A percentile compares a stretch with the other conserved stretches of the same genome.
Conservation (phyloP, 2,329 filamentous ascomycete genomes). For the Calonectria pseudoreteaudii region DNA sequence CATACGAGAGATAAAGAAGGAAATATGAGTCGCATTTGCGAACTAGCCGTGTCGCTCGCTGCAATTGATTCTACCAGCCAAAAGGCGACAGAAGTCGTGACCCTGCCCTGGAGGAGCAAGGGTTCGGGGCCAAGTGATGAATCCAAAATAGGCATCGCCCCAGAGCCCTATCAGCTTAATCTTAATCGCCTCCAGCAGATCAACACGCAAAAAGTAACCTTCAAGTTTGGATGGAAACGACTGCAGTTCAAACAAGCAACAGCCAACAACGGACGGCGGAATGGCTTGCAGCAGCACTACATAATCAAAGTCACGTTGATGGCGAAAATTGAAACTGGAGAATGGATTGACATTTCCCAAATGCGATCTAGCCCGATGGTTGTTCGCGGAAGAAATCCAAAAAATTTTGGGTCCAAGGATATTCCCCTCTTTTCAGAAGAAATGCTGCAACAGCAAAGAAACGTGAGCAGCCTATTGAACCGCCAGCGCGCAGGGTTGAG, state of each 20-base stretch:
- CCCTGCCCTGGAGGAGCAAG: constrained; percentile 85
- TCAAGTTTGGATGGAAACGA: constrained; percentile 92
- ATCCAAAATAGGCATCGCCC: constrained; percentile 65
- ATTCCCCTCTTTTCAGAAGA: constrained; percentile 67
- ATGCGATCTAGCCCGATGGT: constrained; percentile 92
- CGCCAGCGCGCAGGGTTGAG: constrained; percentile 42
- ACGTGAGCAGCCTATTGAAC: constrained; percentile 59
- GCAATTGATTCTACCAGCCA: constrained; percentile 93
- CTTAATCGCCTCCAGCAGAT: constrained; percentile 72
- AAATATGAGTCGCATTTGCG: constrained; percentile 79
- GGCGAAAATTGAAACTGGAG: constrained; percentile 76
- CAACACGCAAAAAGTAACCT: constrained; percentile 81
- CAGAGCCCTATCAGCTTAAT: constrained; percentile 67
- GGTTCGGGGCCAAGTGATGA: constrained; percentile 56
- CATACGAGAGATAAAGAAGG: constrained; percentile 81
- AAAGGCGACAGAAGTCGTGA: constrained; percentile 92
- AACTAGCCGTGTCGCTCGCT: constrained; percentile 84
- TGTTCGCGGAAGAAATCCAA: constrained; percentile 89
- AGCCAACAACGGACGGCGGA: constrained; percentile 93
- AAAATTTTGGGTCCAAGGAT: constrained; percentile 93
- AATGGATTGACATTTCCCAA: constrained; percentile 80
- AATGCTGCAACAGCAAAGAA: not conserved
- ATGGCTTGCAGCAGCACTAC: constrained; percentile 96
- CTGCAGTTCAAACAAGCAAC: constrained; percentile 96
- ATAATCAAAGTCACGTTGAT: constrained; percentile 86